phyloP scores from a whole-genome alignment of 805 yeast genomes.

The Blastobotrys parvus region DNA sequence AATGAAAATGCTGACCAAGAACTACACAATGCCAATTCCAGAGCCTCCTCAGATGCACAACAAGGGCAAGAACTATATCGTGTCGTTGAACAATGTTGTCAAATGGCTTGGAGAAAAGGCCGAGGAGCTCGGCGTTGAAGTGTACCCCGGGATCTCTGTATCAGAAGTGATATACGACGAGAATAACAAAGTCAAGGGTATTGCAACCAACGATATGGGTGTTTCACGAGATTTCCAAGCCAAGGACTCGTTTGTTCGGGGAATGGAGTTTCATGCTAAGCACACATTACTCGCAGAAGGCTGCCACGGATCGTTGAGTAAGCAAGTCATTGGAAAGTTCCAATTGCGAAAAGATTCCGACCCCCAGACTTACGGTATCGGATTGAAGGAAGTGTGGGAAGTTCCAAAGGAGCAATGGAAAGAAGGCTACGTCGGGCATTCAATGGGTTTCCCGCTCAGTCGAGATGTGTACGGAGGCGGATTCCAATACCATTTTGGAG shows the following conservation, averaged over 20 bases:
- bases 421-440: slow-evolving; percentile 74
- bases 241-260: slow-evolving; percentile 80
- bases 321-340: slow-evolving; percentile 62
- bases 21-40: slow-evolving; percentile 63
- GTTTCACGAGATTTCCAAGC: slow-evolving; percentile 67
- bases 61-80: slow-evolving; percentile 68
- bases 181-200: slow-evolving; percentile 59
- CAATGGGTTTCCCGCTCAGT: slow-evolving; percentile 81
- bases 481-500: slow-evolving; percentile 94
- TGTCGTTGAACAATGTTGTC: slow-evolving; percentile 71
- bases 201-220: slow-evolving; percentile 93
- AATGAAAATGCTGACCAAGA: slow-evolving; percentile 59
- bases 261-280: slow-evolving; percentile 94
- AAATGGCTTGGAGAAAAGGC: slow-evolving; percentile 81
- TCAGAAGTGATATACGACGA: slow-evolving; percentile 61
- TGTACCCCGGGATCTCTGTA: slow-evolving; percentile 86
- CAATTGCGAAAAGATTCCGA: slow-evolving; percentile 56
- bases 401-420: slow-evolving; percentile 74
- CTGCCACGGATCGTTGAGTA: slow-evolving; percentile 92
- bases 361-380: slow-evolving; percentile 88
- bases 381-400: slow-evolving; percentile 96
- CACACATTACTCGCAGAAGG: slow-evolving; percentile 92
- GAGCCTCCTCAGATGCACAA: slow-evolving; percentile 91
- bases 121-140: slow-evolving; percentile 87
- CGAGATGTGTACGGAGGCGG: slow-evolving; percentile 88